Conservation (phyloP, 176 grass and related monocot genomes). For the Canna indica region DNA sequence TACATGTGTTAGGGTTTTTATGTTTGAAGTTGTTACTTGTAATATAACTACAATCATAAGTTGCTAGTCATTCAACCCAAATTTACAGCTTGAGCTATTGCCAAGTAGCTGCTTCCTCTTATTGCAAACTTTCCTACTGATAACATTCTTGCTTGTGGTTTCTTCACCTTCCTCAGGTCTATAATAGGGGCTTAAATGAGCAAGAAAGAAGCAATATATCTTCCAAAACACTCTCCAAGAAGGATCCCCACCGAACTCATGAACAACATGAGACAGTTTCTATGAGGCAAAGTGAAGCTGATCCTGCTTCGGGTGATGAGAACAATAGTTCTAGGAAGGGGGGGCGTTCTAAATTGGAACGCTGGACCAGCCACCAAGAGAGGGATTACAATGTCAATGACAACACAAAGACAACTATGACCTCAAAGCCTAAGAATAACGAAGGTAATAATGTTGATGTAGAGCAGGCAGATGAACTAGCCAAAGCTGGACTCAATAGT, state of each 20-base stretch:
- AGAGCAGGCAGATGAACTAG: conserved; percentile 20
- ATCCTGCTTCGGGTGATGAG: conserved; percentile 60
- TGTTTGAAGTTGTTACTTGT: no score
- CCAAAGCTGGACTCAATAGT: conserved; percentile 35
- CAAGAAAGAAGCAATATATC: conserved; percentile 43
- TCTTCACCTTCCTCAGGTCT: conserved; percentile 13
- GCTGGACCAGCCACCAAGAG: conserved; percentile 93
- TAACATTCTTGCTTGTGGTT: not conserved
- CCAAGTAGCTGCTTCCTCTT: not conserved
- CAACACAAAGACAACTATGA: conserved; percentile 20
- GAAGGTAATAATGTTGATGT: conserved; percentile 24
- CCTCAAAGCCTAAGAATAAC: conserved; percentile 36
- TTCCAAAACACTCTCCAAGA: conserved; percentile 33
- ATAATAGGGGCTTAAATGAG: conserved; percentile 28
- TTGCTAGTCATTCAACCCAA: not conserved
- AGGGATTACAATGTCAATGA: conserved; percentile 53
- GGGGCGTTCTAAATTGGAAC: conserved; percentile 89
- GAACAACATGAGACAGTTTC: conserved; percentile 23
- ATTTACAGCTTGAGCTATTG: not conserved
- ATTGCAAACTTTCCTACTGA: not conserved
- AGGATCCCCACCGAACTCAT: conserved; percentile 21
- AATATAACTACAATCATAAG: no score
- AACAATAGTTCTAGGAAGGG: conserved; percentile 76
- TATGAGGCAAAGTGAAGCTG: conserved; percentile 38
- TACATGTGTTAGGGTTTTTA: no score